These are phyloP conservation scores for Kodamaea ohmeri DNA, from an alignment of 1,139 yeast species.

Conservation along the genomic window DNA sequence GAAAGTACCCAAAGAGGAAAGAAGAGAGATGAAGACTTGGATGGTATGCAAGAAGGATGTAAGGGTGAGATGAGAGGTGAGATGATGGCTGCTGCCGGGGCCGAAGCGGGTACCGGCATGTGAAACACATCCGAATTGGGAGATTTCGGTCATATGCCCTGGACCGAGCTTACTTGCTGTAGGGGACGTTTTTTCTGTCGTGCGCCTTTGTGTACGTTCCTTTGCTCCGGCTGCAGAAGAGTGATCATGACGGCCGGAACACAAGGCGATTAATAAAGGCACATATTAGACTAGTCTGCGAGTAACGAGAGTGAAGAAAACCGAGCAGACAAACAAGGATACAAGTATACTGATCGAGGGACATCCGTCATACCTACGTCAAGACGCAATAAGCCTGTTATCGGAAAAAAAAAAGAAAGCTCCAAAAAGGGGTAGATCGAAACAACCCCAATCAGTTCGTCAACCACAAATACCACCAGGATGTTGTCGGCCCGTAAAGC, in stretches of 20 bases:
- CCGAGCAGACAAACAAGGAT: too few relatives aligned
- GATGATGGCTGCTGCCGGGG: background rate
- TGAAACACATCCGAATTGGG: conserved; percentile 1
- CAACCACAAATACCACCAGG: too few relatives aligned
- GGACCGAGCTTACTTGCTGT: conserved; percentile 1
- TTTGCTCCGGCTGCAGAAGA: conserved; percentile 2
- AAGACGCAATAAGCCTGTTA: background rate
- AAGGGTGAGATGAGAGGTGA: background rate
- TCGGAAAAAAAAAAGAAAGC: conserved; percentile 1
- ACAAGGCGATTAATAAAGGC: background rate
- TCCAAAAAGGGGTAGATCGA: conserved; percentile 3
- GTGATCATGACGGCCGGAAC: conserved; percentile 1
- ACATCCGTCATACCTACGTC: too few relatives aligned
- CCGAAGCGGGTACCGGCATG: background rate
- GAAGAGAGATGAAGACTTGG: too few relatives aligned
- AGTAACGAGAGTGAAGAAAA: too few relatives aligned
- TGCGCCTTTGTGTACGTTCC: conserved; percentile 3
- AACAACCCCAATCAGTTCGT: background rate
- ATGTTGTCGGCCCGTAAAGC: conserved; percentile 1
- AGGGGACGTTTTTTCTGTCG: conserved; percentile 1
- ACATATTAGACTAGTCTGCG: background rate
- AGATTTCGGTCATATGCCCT: conserved; percentile 4
- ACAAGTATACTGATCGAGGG: too few relatives aligned
- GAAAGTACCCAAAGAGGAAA: too few relatives aligned
- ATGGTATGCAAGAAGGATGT: background rate